Conservation (phyloP, 2,329 filamentous ascomycete genomes). For the Colletotrichum falcatum region DNA sequence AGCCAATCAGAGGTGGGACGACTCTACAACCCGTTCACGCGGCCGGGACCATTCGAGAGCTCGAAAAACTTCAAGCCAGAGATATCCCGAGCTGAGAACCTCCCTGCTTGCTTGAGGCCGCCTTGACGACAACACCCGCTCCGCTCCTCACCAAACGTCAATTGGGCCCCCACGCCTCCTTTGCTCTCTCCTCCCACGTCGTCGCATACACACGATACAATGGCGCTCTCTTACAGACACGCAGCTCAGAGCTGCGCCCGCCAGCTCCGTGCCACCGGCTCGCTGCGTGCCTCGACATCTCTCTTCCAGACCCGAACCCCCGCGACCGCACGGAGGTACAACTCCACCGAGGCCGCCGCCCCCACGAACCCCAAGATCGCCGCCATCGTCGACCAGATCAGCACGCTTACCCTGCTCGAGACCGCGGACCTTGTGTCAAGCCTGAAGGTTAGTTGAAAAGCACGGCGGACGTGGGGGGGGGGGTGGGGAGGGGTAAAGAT, state of each 20-base stretch:
- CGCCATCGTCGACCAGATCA: slow-evolving; percentile 97
- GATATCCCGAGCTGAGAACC: slow-evolving; percentile 35
- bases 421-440: slow-evolving; percentile 95
- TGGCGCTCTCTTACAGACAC: slow-evolving; percentile 73
- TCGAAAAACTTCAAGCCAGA: slow-evolving; percentile 57
- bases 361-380: slow-evolving; percentile 87
- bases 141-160: slow-evolving; percentile 31
- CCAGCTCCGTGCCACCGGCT: slow-evolving; percentile 65
- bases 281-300: slow-evolving; percentile 59
- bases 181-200: slow-evolving; percentile 16
- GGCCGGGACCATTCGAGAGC: slow-evolving; percentile 44
- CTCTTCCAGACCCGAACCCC: slow-evolving; percentile 61
- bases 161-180: slow-evolving; percentile 9
- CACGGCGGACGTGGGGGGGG: not conserved
- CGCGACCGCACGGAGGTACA: slow-evolving; percentile 78
- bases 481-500: not conserved
- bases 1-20: slow-evolving; percentile 49
- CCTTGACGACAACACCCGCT: slow-evolving; percentile 32
- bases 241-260: slow-evolving; percentile 74
- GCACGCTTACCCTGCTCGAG: slow-evolving; percentile 96
- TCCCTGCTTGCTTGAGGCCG: slow-evolving; percentile 40
- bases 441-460: slow-evolving; percentile 78
- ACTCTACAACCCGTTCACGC: slow-evolving; percentile 42
- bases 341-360: slow-evolving; percentile 80
- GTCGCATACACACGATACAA: slow-evolving; percentile 50